These are phyloP conservation scores for Diplodia corticola DNA, from an alignment of 2,329 filamentous ascomycete species.

Conservation along the genomic window DNA sequence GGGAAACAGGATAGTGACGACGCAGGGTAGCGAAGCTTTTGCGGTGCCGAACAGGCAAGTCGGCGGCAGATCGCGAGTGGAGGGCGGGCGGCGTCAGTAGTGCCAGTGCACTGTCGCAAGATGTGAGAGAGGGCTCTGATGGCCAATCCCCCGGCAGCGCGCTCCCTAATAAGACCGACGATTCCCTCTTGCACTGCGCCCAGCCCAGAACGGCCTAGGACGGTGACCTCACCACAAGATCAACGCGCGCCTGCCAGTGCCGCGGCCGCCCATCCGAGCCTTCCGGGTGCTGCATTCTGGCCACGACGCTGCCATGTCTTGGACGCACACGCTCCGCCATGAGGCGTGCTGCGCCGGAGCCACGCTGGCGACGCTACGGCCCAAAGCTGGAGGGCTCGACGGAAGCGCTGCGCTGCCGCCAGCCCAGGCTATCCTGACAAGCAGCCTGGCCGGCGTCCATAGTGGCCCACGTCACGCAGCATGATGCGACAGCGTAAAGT, in stretches of 20 bases:
- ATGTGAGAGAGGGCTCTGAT: slow-evolving; percentile 8
- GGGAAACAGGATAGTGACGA: slow-evolving; percentile 9
- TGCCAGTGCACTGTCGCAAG: slow-evolving; percentile 8
- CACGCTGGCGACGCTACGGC: slow-evolving; percentile 12
- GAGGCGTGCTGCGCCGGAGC: background rate
- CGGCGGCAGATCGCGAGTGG: slow-evolving; percentile 14
- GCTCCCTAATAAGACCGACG: slow-evolving; percentile 17
- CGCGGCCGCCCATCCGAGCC: slow-evolving; percentile 4
- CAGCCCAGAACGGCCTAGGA: slow-evolving; percentile 17
- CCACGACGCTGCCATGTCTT: background rate
- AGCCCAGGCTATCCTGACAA: background rate
- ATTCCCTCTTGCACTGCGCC: slow-evolving; percentile 8
- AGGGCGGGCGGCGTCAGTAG: slow-evolving; percentile 7
- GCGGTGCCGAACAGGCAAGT: slow-evolving; percentile 9
- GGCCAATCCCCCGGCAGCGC: background rate
- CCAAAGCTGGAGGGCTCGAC: slow-evolving; percentile 2
- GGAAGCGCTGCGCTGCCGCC: background rate
- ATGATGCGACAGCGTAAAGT: slow-evolving; percentile 11
- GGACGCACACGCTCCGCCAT: background rate
- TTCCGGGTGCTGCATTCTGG: slow-evolving; percentile 11
- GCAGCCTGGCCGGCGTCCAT: background rate
- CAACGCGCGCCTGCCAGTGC: background rate
- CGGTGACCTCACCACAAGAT: slow-evolving; percentile 17
- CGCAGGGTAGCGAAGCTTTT: slow-evolving; percentile 20
- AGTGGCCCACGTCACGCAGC: slow-evolving; percentile 8